These are phyloP conservation scores for Penicillium digitatum DNA, from an alignment of 2,329 filamentous ascomycete genomes.

Conservation along the genomic window DNA sequence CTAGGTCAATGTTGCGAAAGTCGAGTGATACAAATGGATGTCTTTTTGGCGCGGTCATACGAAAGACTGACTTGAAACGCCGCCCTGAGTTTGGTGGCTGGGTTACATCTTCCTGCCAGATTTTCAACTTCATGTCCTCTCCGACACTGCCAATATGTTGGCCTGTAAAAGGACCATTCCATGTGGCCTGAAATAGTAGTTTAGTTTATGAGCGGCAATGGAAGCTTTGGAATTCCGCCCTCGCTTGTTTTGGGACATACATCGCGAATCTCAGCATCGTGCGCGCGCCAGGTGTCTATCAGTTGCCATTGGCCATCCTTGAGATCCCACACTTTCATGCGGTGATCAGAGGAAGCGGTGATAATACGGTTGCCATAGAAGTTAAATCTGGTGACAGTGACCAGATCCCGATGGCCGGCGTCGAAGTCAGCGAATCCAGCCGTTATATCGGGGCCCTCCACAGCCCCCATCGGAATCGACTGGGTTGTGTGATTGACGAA, in stretches of 20 bases:
- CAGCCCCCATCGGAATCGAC: slow-evolving; percentile 19
- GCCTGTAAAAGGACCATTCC: slow-evolving; percentile 86
- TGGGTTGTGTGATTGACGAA: slow-evolving; percentile 1
- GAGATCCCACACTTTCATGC: slow-evolving; percentile 83
- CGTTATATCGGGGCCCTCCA: slow-evolving; percentile 31
- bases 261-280: slow-evolving; percentile 85
- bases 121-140: slow-evolving; percentile 81
- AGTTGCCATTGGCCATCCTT: slow-evolving; percentile 71
- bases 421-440: slow-evolving; percentile 44
- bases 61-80: slow-evolving; percentile 69
- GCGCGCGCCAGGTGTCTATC: slow-evolving; percentile 83
- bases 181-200: slow-evolving; percentile 64
- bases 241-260: slow-evolving; percentile 48
- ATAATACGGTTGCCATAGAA: slow-evolving; percentile 87
- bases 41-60: slow-evolving; percentile 64
- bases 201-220: slow-evolving; percentile 19
- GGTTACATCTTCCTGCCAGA: slow-evolving; percentile 88
- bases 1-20: slow-evolving; percentile 76
- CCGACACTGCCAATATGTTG: slow-evolving; percentile 84
- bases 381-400: slow-evolving; percentile 85
- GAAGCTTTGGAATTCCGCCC: neutral
- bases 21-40: slow-evolving; percentile 71
- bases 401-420: slow-evolving; percentile 57
- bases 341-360: slow-evolving; percentile 86
- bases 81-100: slow-evolving; percentile 69